phyloP scores from a whole-genome alignment of 2,329 filamentous ascomycete species.

The Colletotrichum sp. region DNA sequence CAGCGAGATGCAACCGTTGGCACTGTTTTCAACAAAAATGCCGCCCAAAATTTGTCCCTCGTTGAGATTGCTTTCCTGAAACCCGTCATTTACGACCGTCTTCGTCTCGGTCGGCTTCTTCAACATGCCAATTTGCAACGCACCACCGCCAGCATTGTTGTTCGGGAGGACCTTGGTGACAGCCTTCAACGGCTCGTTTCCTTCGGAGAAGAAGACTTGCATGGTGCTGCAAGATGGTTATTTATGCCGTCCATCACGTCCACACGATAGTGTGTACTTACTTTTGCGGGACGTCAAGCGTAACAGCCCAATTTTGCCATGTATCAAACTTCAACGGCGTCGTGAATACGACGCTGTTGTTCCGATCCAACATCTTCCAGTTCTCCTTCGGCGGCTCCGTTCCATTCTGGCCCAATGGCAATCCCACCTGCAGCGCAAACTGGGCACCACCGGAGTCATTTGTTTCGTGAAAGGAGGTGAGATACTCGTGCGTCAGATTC shows the following conservation, averaged over 20 bases:
- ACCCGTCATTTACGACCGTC: slow-evolving; percentile 52
- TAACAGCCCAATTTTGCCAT: slow-evolving; percentile 68
- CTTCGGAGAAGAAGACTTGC: slow-evolving; percentile 61
- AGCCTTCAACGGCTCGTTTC: slow-evolving; percentile 45
- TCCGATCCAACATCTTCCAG: slow-evolving; percentile 51
- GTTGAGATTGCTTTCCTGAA: slow-evolving; percentile 51
- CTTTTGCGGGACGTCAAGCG: slow-evolving; percentile 62
- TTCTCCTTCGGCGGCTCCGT: slow-evolving; percentile 36
- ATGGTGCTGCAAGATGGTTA: slow-evolving; percentile 47
- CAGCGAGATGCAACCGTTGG: slow-evolving; percentile 17
- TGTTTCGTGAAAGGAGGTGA: slow-evolving; percentile 56
- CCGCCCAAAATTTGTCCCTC: slow-evolving; percentile 58
- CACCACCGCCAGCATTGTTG: slow-evolving; percentile 61
- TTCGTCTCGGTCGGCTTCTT: slow-evolving; percentile 59
- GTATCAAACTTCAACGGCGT: slow-evolving; percentile 51
- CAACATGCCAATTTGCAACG: slow-evolving; percentile 66
- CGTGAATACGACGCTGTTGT: slow-evolving; percentile 55
- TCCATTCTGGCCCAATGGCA: slow-evolving; percentile 46
- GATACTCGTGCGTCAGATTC: slow-evolving; percentile 66
- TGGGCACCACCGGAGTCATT: slow-evolving; percentile 54
- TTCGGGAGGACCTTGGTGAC: slow-evolving; percentile 52
- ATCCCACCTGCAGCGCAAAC: slow-evolving; percentile 59
- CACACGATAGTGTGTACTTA: slow-evolving; percentile 32
- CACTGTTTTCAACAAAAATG: slow-evolving; percentile 57
- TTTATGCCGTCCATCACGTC: not conserved